These are phyloP conservation scores for Limnomonas spitsbergensis DNA, from an alignment of 139 green algal genomes.

Conservation along the genomic window DNA sequence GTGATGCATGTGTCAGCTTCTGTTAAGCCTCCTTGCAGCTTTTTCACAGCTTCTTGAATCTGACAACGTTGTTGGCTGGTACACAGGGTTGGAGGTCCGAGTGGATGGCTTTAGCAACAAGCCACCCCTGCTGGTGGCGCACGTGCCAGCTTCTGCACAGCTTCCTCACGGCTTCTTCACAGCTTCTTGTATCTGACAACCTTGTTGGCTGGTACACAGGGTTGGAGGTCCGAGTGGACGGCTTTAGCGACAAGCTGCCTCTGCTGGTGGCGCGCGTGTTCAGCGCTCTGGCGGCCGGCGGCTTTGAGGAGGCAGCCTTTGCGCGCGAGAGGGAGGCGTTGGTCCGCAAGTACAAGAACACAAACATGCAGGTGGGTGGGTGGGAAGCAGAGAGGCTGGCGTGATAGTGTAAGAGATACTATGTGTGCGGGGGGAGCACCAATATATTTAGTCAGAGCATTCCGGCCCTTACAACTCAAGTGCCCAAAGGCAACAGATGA, in stretches of 20 bases:
- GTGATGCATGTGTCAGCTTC: no score
- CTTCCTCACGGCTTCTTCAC: no score
- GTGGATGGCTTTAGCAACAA: conserved; percentile 89
- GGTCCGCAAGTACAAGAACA: conserved; percentile 77
- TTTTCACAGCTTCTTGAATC: no score
- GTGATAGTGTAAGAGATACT: background rate
- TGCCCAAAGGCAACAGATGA: no score
- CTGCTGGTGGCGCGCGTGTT: conserved; percentile 66
- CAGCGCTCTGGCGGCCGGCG: conserved; percentile 37
- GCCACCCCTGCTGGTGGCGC: conserved; percentile 59
- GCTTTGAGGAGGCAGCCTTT: conserved; percentile 38
- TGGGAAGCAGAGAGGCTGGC: background rate
- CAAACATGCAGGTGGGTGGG: conserved; percentile 67
- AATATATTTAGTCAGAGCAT: no score
- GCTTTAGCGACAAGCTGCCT: conserved; percentile 87
- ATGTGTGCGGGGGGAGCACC: no score
- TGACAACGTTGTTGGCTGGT: no score
- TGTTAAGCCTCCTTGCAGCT: no score
- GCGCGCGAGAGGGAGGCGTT: conserved; percentile 66
- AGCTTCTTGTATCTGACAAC: no score
- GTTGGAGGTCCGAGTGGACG: conserved; percentile 78
- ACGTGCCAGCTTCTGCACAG: no score
- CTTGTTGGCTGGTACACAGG: no score
- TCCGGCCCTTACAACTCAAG: no score
- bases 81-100: conserved; percentile 73